A percentile compares a stretch with the other conserved stretches of the same genome.
These are phyloP conservation scores for Syzygium aqueum DNA, from an alignment of 345 rosid genomes.

Conservation along the genomic window DNA sequence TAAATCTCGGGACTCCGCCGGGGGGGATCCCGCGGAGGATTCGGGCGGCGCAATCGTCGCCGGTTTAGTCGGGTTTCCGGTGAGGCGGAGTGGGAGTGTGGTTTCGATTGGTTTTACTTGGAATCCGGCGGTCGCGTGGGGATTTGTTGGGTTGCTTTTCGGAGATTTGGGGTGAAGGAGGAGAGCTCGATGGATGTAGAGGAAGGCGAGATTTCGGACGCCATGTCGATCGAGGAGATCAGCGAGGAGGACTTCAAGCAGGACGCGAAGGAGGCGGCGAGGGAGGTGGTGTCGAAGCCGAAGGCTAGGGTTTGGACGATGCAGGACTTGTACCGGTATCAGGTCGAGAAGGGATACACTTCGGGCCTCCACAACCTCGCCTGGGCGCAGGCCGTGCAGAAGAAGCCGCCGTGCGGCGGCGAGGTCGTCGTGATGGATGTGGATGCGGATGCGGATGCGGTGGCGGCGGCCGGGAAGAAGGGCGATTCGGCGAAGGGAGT, in stretches of 20 bases:
- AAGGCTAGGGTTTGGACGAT: constrained; percentile 79
- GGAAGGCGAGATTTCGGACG: constrained; percentile 85
- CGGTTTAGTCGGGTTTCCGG: neutral
- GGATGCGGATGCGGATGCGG: constrained; percentile 26
- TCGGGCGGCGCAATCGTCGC: neutral
- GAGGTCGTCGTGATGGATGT: constrained; percentile 48
- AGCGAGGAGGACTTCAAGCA: constrained; percentile 51
- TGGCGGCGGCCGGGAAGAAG: constrained; percentile 18
- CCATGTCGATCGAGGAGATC: constrained; percentile 64
- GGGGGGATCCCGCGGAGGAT: neutral
- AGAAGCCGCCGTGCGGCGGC: constrained; percentile 53
- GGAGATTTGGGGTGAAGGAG: constrained; percentile 26
- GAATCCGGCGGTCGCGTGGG: neutral
- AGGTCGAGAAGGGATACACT: constrained; percentile 38
- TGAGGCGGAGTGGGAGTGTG: neutral
- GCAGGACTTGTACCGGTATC: constrained; percentile 61
- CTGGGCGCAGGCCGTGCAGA: constrained; percentile 98
- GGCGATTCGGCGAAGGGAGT: constrained; percentile 11
- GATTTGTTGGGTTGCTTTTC: neutral
- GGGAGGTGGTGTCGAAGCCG: constrained; percentile 15
- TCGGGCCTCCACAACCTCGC: constrained; percentile 72
- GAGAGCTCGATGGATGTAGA: constrained; percentile 49
- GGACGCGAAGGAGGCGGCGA: constrained; percentile 15
- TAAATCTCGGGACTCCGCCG: neutral
- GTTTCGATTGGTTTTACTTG: neutral